Evolutionary conservation across 176 grass and related monocot species (phyloP), one percentile per base, ranked within the genome.

Genomic region (Aegilops tauschii): DNA sequence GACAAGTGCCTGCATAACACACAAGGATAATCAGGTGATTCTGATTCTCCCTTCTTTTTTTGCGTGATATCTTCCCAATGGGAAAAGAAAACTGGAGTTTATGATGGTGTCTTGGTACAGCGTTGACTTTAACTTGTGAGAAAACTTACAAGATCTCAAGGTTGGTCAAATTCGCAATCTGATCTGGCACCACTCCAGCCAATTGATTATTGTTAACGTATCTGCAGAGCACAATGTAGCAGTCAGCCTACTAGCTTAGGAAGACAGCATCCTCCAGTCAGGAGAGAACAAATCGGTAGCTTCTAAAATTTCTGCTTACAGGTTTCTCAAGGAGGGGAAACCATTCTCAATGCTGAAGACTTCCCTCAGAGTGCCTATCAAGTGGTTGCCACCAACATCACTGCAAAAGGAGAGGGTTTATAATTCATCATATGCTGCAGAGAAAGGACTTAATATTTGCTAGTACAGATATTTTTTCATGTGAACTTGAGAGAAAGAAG

Each of bases 131-230:
- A 69, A 42, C 14, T 84, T 39, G 39, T 36, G 29, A 85, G 8
- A 56, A 69, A 90, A 87, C 91, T 93, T 89, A 98, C 93, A 98
- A 31, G 77, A 98, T 95, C 87, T 98, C 93, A 47, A 98, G 93
- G 76, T 94, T 94, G 80, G 90, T 88, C 87, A 98, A 88, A 88
- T 98, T 96, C 74, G 92, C 94, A 88, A 96, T 91, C 85, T 96
- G 96, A 65, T 96, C 96, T 50, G 93, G 96, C 39, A 98, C 67
- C 88, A 91, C 92, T 29, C 93, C 96, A 90, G 82, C 92, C 59
- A 98, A 90, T 64, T 94, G 88, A 82, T 98, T 98, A 86, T 96
- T 92, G 63, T 92, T 96, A 40, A 98, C 68, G 76, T 95, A 98
- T 76, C 96, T 98, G 79, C 63, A 71, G 50, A 44, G 14, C 69